Evolutionary conservation across 139 green algal species (phyloP), one percentile per base, ranked within the genome.

Genomic region (Chlorella ohadii): DNA sequence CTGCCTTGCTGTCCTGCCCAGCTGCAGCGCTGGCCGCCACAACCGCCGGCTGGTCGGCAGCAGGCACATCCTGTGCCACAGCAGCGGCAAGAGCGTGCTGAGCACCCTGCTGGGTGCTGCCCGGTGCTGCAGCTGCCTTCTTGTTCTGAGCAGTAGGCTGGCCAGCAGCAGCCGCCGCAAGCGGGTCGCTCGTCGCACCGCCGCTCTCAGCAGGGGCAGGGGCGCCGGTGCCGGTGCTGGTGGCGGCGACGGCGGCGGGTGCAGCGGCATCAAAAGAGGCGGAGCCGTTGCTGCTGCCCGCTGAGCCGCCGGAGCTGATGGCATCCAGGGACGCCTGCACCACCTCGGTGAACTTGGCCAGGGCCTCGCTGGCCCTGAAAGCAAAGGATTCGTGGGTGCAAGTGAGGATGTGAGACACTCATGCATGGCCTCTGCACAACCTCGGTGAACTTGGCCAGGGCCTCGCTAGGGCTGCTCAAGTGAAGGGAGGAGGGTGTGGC

Each of bases 381-480:
- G 20, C 1, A 4, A 2, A 66, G 22, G 23, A 31, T 28, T 31
- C 31, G 22, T 12, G 34, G 33, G 17, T 55, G 44, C 23, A n/a
- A n/a, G 20, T 33, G 23, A 31, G n/a, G n/a, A n/a, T n/a, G n/a
- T n/a, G n/a, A n/a, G n/a, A n/a, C n/a, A n/a, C n/a, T n/a, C n/a
- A n/a, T n/a, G n/a, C n/a, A n/a, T n/a, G n/a, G n/a, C n/a, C n/a
- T n/a, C 70, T 77, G 56, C 36, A 77, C 39, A 9, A 33, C 70
- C 6, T 77, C 70, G 1, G 70, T 47, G 33, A 77, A 59, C 70
- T 77, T 44, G 25, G 70, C 70, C 70, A 77, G 70, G 2, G 70
- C 41, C 4, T 44, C 39, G 11, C 27, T 28, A n/a, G n/a, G n/a
- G n/a, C n/a, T n/a, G n/a, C n/a, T n/a, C n/a, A n/a, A n/a, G n/a